Evolutionary conservation across 2,329 filamentous ascomycete species (phyloP).

Genomic region (Penicillium sp.): DNA sequence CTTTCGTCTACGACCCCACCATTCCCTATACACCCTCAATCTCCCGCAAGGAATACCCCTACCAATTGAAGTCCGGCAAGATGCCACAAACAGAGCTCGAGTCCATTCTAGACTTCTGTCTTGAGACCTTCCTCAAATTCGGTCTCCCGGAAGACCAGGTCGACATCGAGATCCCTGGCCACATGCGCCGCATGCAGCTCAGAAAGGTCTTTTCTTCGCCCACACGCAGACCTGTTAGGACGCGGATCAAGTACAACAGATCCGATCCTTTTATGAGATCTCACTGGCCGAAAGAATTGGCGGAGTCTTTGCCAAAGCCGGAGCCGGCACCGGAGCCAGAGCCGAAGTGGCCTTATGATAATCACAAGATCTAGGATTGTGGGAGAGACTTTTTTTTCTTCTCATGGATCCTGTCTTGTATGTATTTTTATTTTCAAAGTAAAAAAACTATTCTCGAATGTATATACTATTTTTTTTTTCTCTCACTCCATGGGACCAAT

Average conservation of each 20-base stretch:
- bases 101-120: slow-evolving; percentile 35
- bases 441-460: slow-evolving; percentile 12
- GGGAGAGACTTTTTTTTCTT: not conserved
- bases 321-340: not conserved
- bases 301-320: not conserved
- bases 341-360: not conserved
- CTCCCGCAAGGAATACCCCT: slow-evolving; percentile 8
- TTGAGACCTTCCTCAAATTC: slow-evolving; percentile 30
- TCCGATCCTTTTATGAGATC: slow-evolving; percentile 17
- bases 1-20: slow-evolving; percentile 5
- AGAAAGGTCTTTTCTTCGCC: slow-evolving; percentile 14
- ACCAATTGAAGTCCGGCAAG: slow-evolving; percentile 3
- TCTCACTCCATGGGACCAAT: not conserved
- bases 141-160: slow-evolving; percentile 31
- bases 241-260: slow-evolving; percentile 9
- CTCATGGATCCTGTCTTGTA: not conserved
- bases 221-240: not conserved
- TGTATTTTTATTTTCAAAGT: slow-evolving; percentile 7
- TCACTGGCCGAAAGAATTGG: slow-evolving; percentile 6
- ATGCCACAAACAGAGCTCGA: slow-evolving; percentile 20
- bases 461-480: slow-evolving; percentile 11
- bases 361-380: not conserved
- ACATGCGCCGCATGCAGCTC: slow-evolving; percentile 25
- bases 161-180: slow-evolving; percentile 35
- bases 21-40: slow-evolving; percentile 6